These are phyloP conservation scores for Litchi chinensis DNA, from an alignment of 345 rosid species.

Conservation along the genomic window DNA sequence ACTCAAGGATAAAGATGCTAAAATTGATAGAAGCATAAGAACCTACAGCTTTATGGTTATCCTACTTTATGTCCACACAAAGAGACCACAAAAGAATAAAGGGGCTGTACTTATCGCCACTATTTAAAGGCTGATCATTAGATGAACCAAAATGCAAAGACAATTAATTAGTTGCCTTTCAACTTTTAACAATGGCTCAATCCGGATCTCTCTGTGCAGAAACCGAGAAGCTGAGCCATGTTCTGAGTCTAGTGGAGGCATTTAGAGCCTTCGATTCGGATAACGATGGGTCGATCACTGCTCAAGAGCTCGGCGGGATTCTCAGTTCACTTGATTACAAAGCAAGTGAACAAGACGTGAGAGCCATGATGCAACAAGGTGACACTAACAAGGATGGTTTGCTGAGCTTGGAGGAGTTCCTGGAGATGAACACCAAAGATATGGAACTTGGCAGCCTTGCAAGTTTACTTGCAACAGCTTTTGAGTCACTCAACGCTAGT, in stretches of 20 bases:
- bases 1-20: not conserved
- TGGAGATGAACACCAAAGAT: conserved; percentile 62
- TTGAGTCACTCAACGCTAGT: conserved; percentile 34
- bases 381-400: conserved; percentile 53
- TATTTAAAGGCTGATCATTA: conserved; percentile 10
- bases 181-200: conserved; percentile 42
- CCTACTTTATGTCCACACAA: conserved; percentile 25
- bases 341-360: conserved; percentile 48
- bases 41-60: not conserved
- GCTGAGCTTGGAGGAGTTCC: conserved; percentile 57
- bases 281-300: conserved; percentile 55
- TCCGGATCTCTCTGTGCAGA: conserved; percentile 34
- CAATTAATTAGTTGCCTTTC: not conserved
- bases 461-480: conserved; percentile 29
- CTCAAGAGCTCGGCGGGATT: conserved; percentile 60
- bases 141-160: conserved; percentile 6
- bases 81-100: conserved; percentile 4
- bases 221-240: conserved; percentile 50
- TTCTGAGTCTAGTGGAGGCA: conserved; percentile 51
- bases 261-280: conserved; percentile 63
- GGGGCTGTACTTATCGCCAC: not conserved
- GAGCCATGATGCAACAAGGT: conserved; percentile 54
- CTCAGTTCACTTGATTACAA: conserved; percentile 56
- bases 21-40: conserved; percentile 30
- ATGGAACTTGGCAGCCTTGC: conserved; percentile 46